phyloP scores from a whole-genome alignment of 192 early-diverging fungal genomes.

The Piromyces finnis region DNA sequence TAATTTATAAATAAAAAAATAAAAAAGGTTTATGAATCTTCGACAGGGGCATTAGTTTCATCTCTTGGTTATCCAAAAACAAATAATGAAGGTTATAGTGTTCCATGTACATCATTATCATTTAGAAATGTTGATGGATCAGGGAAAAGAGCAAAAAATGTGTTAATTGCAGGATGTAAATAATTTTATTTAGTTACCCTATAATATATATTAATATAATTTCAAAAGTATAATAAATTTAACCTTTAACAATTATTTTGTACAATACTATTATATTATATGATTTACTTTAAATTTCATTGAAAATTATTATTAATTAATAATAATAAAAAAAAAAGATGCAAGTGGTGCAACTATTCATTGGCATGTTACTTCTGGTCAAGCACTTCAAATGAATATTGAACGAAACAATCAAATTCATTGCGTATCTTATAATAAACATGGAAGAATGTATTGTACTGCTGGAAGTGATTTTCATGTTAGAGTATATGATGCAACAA shows the following conservation, averaged over 20 bases:
- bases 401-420: conserved; percentile 20
- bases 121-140: conserved; percentile 18
- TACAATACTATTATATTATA: too few relatives aligned
- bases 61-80: background rate
- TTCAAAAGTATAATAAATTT: background rate
- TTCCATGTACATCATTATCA: conserved; percentile 22
- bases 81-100: background rate
- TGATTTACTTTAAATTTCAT: too few relatives aligned
- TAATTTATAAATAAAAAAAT: conserved; percentile 1
- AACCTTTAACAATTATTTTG: too few relatives aligned
- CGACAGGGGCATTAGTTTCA: background rate
- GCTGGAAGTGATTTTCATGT: conserved; percentile 18
- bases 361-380: conserved; percentile 26
- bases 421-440: conserved; percentile 11
- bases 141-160: conserved; percentile 19
- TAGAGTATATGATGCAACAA: conserved; percentile 19
- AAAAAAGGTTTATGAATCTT: background rate
- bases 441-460: conserved; percentile 13
- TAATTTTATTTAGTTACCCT: background rate
- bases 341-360: conserved; percentile 26
- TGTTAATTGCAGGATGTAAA: conserved; percentile 29
- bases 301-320: background rate
- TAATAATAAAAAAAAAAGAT: conserved; percentile 9
- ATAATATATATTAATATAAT: background rate
- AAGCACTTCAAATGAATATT: conserved; percentile 13